Evolutionary conservation across 305 asterid genomes (phyloP), one percentile per base, ranked within the genome.

Genomic region (Solanum hybrid): DNA sequence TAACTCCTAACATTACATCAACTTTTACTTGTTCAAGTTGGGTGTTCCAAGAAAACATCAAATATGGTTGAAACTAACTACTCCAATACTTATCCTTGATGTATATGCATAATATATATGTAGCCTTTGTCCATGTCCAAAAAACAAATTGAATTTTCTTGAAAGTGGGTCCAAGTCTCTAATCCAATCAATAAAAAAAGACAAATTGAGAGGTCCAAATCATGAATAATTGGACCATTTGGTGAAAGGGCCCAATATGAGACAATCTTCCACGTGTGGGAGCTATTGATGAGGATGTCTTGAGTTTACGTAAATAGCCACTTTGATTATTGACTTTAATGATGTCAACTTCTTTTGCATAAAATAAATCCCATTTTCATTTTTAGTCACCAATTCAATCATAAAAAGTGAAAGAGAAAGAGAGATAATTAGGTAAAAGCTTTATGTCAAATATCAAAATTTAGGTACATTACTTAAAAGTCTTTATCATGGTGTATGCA

Each of bases 191-290:
- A 77, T 31, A 42, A n/a, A 73, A 17, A 89, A 69, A 16, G 88
- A 89, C 92, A 84, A 87, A 69, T 75, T n/a, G 66, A 60, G 64
- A 80, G 72, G 92, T 87, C 90, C 73, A 11, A 64, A 40, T 89
- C 92, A 87, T 6, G 79, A 82, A 56, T 5, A 29, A 64, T 10
- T 89, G 92, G 86, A 88, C 91, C 90, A 87, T 80, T 27, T 10
- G 5, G 14, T 10, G 6, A 31, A 37, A 5, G 60, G 79, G 82
- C 51, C 90, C 64, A 42, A 34, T 9, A 4, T 17, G n/a, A 77
- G 37, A 40, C 82, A 46, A 31, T 72, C 84, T 56, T 86, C 84
- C 87, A 91, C 92, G 86, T 89, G 78, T 87, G 72, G 38, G 51
- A 11, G 37, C 6, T 89, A 73, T 60, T 87, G 36, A 78, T 89